These are phyloP conservation scores for Saccharomycopsis fodiens DNA, from an alignment of 805 yeast genomes.

Conservation along the genomic window DNA sequence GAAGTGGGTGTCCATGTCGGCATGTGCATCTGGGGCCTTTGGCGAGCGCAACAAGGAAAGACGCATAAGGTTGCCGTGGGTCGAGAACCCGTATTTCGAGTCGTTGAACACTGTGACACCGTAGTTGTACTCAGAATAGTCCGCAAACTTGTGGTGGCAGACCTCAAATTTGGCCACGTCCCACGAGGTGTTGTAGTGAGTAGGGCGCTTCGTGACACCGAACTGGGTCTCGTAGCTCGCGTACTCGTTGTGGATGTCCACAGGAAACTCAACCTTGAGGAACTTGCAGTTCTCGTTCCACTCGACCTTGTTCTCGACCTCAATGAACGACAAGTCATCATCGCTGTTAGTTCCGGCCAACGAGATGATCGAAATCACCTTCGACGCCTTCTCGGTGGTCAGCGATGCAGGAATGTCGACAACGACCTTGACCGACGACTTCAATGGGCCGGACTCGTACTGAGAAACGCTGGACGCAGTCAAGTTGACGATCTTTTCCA, in stretches of 20 bases:
- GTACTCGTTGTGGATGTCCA: conserved; percentile 61
- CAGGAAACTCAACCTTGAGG: conserved; percentile 92
- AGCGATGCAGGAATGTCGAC: conserved; percentile 53
- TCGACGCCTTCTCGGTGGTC: conserved; percentile 22
- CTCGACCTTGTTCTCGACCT: conserved; percentile 53
- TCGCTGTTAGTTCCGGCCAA: conserved; percentile 45
- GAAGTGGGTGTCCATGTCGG: conserved; percentile 86
- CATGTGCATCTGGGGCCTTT: conserved; percentile 88
- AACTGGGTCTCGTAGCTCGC: conserved; percentile 93
- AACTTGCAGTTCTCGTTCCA: conserved; percentile 90
- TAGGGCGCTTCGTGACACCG: conserved; percentile 86
- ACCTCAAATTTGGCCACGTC: conserved; percentile 96
- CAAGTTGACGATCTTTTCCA: conserved; percentile 51
- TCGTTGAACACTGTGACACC: conserved; percentile 84
- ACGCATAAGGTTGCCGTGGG: conserved; percentile 89
- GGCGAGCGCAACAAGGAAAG: conserved; percentile 83
- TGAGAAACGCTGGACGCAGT: conserved; percentile 32
- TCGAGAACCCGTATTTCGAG: conserved; percentile 84
- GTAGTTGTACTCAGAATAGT: conserved; percentile 75
- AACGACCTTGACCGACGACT: conserved; percentile 54
- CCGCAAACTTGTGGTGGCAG: conserved; percentile 90
- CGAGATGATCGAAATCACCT: conserved; percentile 60
- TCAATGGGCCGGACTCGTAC: conserved; percentile 46
- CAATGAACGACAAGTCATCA: conserved; percentile 33
- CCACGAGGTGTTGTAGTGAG: conserved; percentile 94